Evolutionary conservation across 192 early-diverging fungal species (phyloP).

Genomic region (Backusella psychrophila): DNA sequence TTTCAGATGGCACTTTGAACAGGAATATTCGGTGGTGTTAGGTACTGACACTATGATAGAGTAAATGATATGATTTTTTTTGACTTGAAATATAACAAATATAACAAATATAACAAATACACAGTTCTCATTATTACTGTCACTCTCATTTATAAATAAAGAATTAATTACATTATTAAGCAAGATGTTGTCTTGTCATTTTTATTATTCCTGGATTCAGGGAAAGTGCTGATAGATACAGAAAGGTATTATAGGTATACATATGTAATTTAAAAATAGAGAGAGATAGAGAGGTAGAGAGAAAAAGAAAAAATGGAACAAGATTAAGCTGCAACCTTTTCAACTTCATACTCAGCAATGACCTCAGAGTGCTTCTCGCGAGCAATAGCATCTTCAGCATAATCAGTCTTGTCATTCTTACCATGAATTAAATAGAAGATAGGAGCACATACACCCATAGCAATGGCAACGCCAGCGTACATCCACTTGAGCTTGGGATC

Average conservation of each 20-base stretch:
- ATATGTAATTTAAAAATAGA: neutral
- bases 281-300: too few relatives aligned
- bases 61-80: too few relatives aligned
- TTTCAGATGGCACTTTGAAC: too few relatives aligned
- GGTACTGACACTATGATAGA: too few relatives aligned
- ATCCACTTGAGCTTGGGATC: slow-evolving; percentile 50
- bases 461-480: slow-evolving; percentile 55
- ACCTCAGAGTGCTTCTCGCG: neutral
- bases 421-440: slow-evolving; percentile 51
- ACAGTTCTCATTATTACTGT: too few relatives aligned
- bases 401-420: slow-evolving; percentile 47
- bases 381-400: slow-evolving; percentile 27
- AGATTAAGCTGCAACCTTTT: neutral
- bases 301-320: too few relatives aligned
- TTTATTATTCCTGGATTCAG: neutral
- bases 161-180: neutral
- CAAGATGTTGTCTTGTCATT: neutral
- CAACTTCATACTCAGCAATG: neutral
- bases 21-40: too few relatives aligned
- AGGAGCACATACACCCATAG: slow-evolving; percentile 30
- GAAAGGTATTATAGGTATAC: neutral
- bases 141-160: too few relatives aligned
- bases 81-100: too few relatives aligned
- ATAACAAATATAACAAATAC: too few relatives aligned
- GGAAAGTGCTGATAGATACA: neutral